A percentile compares a stretch with the other conserved stretches of the same genome.
Conservation (phyloP, 2,329 filamentous ascomycete species). For the Westerdykella aurantiaca region DNA sequence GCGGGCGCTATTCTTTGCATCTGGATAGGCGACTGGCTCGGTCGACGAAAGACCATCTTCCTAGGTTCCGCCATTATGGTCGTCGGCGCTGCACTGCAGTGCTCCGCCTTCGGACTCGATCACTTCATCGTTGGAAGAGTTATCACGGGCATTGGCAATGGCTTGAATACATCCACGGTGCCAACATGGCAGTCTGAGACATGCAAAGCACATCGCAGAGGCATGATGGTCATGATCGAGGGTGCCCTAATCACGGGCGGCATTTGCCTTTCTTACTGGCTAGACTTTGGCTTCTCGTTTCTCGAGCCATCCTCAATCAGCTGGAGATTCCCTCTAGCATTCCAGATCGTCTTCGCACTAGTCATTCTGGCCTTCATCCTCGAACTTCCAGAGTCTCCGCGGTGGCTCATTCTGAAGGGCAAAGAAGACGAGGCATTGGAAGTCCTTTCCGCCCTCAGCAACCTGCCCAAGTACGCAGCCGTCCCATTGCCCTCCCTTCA, state of each 20-base stretch:
- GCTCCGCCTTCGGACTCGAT: constrained; percentile 39
- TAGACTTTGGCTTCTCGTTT: constrained; percentile 44
- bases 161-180: constrained; percentile 36
- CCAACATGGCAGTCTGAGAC: constrained; percentile 39
- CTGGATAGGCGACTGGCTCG: constrained; percentile 49
- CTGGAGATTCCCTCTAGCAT: constrained; percentile 49
- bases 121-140: constrained; percentile 40
- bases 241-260: constrained; percentile 34
- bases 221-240: constrained; percentile 37
- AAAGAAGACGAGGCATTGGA: constrained; percentile 41
- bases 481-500: background rate
- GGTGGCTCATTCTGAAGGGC: constrained; percentile 51
- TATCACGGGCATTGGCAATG: constrained; percentile 41
- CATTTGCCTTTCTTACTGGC: constrained; percentile 6
- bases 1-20: constrained; percentile 1
- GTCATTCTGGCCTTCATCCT: constrained; percentile 48
- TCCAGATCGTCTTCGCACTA: constrained; percentile 55
- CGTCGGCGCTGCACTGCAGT: constrained; percentile 52
- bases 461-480: background rate
- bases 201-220: constrained; percentile 35
- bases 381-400: constrained; percentile 38
- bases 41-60: constrained; percentile 49
- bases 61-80: constrained; percentile 52
- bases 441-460: constrained; percentile 16
- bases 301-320: constrained; percentile 39